Conservation (phyloP, 805 yeast species). For the Metschnikowia cerradonensis region DNA sequence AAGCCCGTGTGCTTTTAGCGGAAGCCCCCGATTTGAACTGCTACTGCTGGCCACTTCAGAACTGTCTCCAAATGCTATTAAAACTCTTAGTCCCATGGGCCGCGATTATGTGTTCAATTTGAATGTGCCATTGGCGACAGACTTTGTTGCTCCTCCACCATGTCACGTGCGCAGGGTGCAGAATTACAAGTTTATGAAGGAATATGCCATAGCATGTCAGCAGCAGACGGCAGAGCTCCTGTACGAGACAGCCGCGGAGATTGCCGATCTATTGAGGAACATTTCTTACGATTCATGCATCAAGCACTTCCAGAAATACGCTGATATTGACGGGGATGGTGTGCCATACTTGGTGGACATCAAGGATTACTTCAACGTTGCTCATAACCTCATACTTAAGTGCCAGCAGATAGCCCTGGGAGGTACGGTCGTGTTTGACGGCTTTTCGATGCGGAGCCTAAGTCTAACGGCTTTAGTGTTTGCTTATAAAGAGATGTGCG, state of each 20-base stretch:
- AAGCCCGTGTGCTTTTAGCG: background rate
- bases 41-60: constrained; percentile 1
- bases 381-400: constrained; percentile 6
- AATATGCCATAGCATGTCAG: constrained; percentile 7
- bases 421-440: constrained; percentile 3
- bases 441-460: constrained; percentile 8
- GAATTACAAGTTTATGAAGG: constrained; percentile 8
- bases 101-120: constrained; percentile 3
- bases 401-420: constrained; percentile 2
- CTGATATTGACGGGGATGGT: constrained; percentile 9
- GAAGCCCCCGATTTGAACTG: constrained; percentile 1
- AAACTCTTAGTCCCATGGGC: constrained; percentile 1
- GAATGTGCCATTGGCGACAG: constrained; percentile 10
- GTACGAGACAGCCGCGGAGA: background rate
- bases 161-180: constrained; percentile 7
- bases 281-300: constrained; percentile 5
- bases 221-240: constrained; percentile 5
- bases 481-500: constrained; percentile 8
- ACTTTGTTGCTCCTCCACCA: constrained; percentile 7
- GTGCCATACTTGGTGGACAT: constrained; percentile 11
- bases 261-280: constrained; percentile 2
- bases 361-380: constrained; percentile 12
- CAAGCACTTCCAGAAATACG: constrained; percentile 8
- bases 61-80: constrained; percentile 1
- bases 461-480: constrained; percentile 7